Evolutionary conservation across 495 filamentous ascomycete genomes (phyloP).

Genomic region (Tuber umbilicatum): DNA sequence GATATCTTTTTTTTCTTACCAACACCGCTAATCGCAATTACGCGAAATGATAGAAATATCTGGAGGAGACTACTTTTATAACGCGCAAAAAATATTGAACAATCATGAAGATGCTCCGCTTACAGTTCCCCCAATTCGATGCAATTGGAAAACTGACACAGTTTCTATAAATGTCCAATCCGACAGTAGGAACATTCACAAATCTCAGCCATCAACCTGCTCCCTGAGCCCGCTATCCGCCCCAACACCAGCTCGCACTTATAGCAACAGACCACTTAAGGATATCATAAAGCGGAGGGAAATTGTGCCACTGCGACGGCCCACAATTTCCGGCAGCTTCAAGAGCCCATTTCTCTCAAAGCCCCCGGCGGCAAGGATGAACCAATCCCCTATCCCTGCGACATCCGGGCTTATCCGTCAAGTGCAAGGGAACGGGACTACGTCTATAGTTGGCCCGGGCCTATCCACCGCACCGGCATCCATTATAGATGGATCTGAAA

Average conservation of each 20-base stretch:
- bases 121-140: neutral
- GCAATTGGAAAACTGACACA: neutral
- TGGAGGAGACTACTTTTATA: neutral
- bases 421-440: neutral
- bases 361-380: neutral
- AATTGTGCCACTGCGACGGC: neutral
- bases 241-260: neutral
- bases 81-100: neutral
- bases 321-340: neutral
- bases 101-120: neutral
- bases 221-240: neutral
- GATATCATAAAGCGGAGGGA: neutral
- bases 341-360: neutral
- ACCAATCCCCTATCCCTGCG: neutral
- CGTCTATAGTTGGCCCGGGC: neutral
- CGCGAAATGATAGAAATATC: neutral
- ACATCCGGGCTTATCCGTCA: neutral
- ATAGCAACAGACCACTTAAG: neutral
- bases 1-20: neutral
- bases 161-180: neutral
- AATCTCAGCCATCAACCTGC: neutral
- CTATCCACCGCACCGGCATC: neutral
- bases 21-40: neutral
- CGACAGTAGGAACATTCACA: neutral
- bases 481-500: neutral